Conservation (phyloP, 2,329 filamentous ascomycete species). For the Calcarisporium arbuscula region DNA sequence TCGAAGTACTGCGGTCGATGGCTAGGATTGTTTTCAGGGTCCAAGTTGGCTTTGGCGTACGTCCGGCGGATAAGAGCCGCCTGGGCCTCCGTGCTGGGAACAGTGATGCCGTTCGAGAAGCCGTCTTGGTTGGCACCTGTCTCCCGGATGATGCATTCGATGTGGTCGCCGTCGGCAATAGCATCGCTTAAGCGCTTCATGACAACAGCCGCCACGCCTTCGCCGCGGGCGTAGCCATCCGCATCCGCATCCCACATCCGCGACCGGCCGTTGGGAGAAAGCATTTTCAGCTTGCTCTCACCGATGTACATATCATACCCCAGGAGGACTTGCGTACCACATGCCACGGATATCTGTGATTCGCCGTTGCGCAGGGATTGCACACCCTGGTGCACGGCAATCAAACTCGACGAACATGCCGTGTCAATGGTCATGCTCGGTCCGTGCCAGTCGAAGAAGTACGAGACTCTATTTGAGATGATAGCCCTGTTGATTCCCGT, state of each 20-base stretch:
- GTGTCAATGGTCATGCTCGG: conserved; percentile 24
- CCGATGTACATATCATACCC: conserved; percentile 1
- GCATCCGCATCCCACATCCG: conserved; percentile 33
- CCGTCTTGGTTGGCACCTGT: conserved; percentile 19
- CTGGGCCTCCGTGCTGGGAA: conserved; percentile 33
- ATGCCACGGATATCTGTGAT: conserved; percentile 23
- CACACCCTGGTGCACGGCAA: conserved; percentile 14
- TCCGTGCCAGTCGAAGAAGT: conserved; percentile 13
- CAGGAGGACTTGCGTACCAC: conserved; percentile 15
- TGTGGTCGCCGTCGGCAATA: conserved; percentile 22
- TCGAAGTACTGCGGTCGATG: conserved; percentile 37
- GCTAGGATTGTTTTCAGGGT: conserved; percentile 20
- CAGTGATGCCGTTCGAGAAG: conserved; percentile 10
- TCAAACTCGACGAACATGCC: conserved; percentile 24
- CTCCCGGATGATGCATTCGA: conserved; percentile 18
- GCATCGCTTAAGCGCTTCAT: conserved; percentile 41
- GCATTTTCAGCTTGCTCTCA: conserved; percentile 21
- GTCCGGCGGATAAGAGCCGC: conserved; percentile 28
- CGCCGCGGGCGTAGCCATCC: conserved; percentile 40
- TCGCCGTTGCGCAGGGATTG: conserved; percentile 26
- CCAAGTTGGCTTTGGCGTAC: conserved; percentile 31
- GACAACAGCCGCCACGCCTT: conserved; percentile 40
- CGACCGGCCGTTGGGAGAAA: conserved; percentile 26
- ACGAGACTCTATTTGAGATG: conserved; percentile 17
- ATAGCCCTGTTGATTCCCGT: conserved; percentile 26